Conservation (phyloP, 306 rosid genomes). For the Potentilla sterilis region DNA sequence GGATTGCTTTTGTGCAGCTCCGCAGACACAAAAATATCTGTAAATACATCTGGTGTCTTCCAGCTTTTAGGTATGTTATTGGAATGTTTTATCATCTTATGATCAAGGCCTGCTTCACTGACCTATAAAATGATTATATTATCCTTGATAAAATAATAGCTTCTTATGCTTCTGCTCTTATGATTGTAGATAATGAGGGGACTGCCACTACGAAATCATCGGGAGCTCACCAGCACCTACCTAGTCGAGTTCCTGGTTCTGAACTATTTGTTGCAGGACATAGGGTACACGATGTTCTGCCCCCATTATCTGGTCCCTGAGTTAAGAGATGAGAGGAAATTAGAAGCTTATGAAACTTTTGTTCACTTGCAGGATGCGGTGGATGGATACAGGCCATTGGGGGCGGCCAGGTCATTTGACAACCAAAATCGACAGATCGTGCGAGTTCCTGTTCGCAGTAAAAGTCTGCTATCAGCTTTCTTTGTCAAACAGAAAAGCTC, state of each 20-base stretch:
- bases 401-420: conserved; percentile 63
- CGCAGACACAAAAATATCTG: conserved; percentile 43
- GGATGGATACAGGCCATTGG: conserved; percentile 56
- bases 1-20: conserved; percentile 41
- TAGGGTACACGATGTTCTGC: conserved; percentile 29
- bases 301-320: neutral
- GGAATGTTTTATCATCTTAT: conserved; percentile 4
- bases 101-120: conserved; percentile 16
- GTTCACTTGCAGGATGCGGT: conserved; percentile 49
- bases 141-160: conserved; percentile 3
- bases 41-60: conserved; percentile 60
- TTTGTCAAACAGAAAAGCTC: conserved; percentile 60
- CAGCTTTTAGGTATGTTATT: conserved; percentile 64
- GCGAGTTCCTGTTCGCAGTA: conserved; percentile 67
- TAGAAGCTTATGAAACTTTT: conserved; percentile 17
- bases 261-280: conserved; percentile 44
- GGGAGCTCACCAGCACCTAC: conserved; percentile 40
- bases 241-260: conserved; percentile 56
- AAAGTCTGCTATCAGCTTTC: conserved; percentile 79
- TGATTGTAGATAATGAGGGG: conserved; percentile 58
- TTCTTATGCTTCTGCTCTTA: conserved; percentile 25
- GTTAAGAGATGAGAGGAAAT: conserved; percentile 8
- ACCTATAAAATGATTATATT: conserved; percentile 6
- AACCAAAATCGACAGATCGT: conserved; percentile 44
- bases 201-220: conserved; percentile 37